A percentile compares a stretch with the other conserved stretches of the same genome.
Evolutionary conservation across 108 stramenopile species (phyloP).

Genomic region (Parietichytrium sp.): DNA sequence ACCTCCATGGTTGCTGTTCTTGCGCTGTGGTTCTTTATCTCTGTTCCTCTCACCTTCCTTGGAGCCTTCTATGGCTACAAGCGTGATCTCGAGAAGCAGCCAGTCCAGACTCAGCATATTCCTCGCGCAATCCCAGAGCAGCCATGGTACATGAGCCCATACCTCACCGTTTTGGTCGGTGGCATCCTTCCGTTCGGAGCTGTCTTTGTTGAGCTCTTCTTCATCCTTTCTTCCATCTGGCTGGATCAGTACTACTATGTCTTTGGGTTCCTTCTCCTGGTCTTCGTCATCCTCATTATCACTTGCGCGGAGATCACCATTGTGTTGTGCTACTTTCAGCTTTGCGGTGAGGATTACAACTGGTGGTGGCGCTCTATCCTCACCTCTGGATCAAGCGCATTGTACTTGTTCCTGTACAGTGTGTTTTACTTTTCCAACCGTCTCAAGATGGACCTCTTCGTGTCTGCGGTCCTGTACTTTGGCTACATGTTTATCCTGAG

Average conservation of each 20-base stretch:
- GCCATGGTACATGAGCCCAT: constrained; percentile 82
- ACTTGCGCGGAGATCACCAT: constrained; percentile 96
- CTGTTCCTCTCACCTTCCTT: constrained; percentile 92
- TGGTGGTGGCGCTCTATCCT: constrained; percentile 99
- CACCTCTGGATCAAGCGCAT: constrained; percentile 80
- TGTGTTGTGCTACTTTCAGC: constrained; percentile 96
- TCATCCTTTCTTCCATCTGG: constrained; percentile 91
- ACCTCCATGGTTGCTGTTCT: constrained; percentile 85
- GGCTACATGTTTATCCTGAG: constrained; percentile 95
- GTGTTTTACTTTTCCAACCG: constrained; percentile 81
- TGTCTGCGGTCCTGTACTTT: constrained; percentile 86
- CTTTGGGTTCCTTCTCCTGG: constrained; percentile 92
- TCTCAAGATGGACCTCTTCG: constrained; percentile 78
- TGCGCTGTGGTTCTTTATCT: constrained; percentile 95
- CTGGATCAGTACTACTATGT: constrained; percentile 96
- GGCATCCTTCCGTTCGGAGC: constrained; percentile 96
- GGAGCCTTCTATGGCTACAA: constrained; percentile 99
- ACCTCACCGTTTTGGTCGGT: constrained; percentile 81
- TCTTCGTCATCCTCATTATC: constrained; percentile 86
- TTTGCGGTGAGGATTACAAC: constrained; percentile 94
- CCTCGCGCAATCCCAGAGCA: constrained; percentile 82
- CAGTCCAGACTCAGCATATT: constrained; percentile 75
- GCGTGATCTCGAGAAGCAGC: constrained; percentile 64
- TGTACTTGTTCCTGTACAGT: constrained; percentile 93
- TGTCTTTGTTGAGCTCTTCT: constrained; percentile 94